A percentile compares a stretch with the other conserved stretches of the same genome.
These are phyloP conservation scores for Fusarium tjaetaba DNA, from an alignment of 2,329 filamentous ascomycete species.

Conservation along the genomic window DNA sequence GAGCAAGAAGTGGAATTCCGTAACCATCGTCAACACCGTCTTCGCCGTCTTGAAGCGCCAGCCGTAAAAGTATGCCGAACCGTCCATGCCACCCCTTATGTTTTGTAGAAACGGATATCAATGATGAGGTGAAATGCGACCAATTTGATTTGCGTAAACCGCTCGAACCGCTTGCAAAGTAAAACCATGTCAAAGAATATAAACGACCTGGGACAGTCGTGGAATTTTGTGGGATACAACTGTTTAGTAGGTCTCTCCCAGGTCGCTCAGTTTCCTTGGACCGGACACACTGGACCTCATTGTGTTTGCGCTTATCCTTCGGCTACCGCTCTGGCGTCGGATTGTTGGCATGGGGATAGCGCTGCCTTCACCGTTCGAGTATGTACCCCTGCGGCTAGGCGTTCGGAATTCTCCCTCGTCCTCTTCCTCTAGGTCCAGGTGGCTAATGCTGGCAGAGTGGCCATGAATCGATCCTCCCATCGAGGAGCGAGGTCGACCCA, in stretches of 20 bases:
- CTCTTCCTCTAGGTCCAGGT: constrained; percentile 60
- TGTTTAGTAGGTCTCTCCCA: constrained; percentile 64
- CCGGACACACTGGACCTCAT: constrained; percentile 48
- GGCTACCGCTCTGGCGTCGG: constrained; percentile 57
- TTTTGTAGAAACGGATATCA: constrained; percentile 38
- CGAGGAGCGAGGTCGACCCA: constrained; percentile 77
- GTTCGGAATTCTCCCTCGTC: constrained; percentile 57
- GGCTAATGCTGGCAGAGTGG: constrained; percentile 67
- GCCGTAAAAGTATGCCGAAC: constrained; percentile 41
- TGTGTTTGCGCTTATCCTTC: constrained; percentile 54
- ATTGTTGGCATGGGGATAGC: constrained; percentile 58
- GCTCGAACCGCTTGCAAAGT: constrained; percentile 38
- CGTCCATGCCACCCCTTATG: constrained; percentile 27
- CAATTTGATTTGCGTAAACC: constrained; percentile 32
- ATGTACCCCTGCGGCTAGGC: constrained; percentile 66
- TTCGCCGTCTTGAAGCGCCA: constrained; percentile 43
- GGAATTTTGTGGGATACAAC: constrained; percentile 9
- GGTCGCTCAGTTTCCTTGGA: constrained; percentile 57
- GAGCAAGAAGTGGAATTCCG: constrained; percentile 42
- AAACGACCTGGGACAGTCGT: constrained; percentile 22
- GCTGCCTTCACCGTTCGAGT: constrained; percentile 59
- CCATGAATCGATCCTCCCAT: constrained; percentile 71
- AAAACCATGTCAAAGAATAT: constrained; percentile 35
- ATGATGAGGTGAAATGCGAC: constrained; percentile 35
- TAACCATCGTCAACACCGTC: constrained; percentile 47